These are phyloP conservation scores for Aspergillus sclerotioniger DNA, from an alignment of 495 filamentous ascomycete genomes.

Conservation along the genomic window DNA sequence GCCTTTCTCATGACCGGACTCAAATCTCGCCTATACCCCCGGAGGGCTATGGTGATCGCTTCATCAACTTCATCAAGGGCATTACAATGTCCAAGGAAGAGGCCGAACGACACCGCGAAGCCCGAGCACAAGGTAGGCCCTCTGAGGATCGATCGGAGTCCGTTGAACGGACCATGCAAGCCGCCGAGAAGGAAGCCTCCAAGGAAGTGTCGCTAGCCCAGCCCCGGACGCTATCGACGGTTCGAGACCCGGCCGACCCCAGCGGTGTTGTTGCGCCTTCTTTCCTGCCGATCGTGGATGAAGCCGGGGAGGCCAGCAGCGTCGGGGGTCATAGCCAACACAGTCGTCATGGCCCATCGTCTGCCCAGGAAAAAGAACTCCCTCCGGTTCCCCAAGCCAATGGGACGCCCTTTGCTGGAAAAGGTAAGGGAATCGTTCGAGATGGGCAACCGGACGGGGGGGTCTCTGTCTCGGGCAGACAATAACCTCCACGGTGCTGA, in stretches of 20 bases:
- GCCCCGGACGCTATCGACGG: slow-evolving; percentile 49
- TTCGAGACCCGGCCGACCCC: slow-evolving; percentile 55
- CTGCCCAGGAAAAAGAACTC: slow-evolving; percentile 50
- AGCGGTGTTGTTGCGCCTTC: slow-evolving; percentile 53
- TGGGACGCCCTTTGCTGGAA: slow-evolving; percentile 18
- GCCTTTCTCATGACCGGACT: slow-evolving; percentile 71
- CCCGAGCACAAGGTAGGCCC: slow-evolving; percentile 25
- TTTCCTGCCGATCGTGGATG: slow-evolving; percentile 91
- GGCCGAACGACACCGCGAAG: slow-evolving; percentile 61
- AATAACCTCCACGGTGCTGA: slow-evolving; percentile 5
- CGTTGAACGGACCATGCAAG: slow-evolving; percentile 47
- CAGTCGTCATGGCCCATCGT: slow-evolving; percentile 32
- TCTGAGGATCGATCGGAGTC: slow-evolving; percentile 42
- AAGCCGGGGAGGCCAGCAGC: slow-evolving; percentile 78
- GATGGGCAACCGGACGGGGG: slow-evolving; percentile 11
- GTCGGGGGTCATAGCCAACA: slow-evolving; percentile 54
- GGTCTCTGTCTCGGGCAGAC: slow-evolving; percentile 8
- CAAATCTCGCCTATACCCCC: slow-evolving; percentile 95
- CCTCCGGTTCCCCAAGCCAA: slow-evolving; percentile 47
- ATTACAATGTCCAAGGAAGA: slow-evolving; percentile 89
- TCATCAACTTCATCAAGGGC: slow-evolving; percentile 85
- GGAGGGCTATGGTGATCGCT: slow-evolving; percentile 87
- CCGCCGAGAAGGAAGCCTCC: slow-evolving; percentile 49
- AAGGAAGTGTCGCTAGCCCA: slow-evolving; percentile 56
- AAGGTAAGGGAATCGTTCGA: slow-evolving; percentile 28